Evolutionary conservation across 2,329 filamentous ascomycete genomes (phyloP).

Genomic region (Apiospora hydei): DNA sequence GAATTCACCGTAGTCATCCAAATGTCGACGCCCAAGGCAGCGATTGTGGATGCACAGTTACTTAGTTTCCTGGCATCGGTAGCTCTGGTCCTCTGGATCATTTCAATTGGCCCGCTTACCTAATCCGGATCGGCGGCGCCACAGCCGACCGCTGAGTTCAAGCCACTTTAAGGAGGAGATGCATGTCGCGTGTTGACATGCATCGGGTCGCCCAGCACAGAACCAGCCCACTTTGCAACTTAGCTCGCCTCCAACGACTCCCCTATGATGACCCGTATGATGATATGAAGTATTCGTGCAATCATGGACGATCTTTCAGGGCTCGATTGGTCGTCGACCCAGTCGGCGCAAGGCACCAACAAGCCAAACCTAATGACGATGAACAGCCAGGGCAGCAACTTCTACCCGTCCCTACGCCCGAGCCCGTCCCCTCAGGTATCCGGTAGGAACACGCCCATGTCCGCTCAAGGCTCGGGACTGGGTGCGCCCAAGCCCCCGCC

Average conservation of each 20-base stretch:
- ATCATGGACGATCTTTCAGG: slow-evolving; percentile 45
- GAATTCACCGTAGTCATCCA: neutral
- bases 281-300: slow-evolving; percentile 38
- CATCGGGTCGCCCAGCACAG: neutral
- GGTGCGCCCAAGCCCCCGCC: slow-evolving; percentile 52
- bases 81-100: neutral
- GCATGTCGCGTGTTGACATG: slow-evolving; percentile 16
- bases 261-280: slow-evolving; percentile 20
- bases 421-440: slow-evolving; percentile 64
- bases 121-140: neutral
- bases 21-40: neutral
- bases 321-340: slow-evolving; percentile 44
- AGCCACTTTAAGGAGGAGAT: slow-evolving; percentile 16
- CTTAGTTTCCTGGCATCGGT: neutral
- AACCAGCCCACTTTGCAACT: slow-evolving; percentile 9
- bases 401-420: slow-evolving; percentile 56
- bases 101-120: neutral
- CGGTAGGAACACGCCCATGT: slow-evolving; percentile 63
- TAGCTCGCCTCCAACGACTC: neutral
- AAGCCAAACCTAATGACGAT: slow-evolving; percentile 36
- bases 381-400: slow-evolving; percentile 39
- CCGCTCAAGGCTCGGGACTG: slow-evolving; percentile 54
- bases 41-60: neutral
- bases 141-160: slow-evolving; percentile 18
- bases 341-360: slow-evolving; percentile 33